Conservation (phyloP, 768 basidiomycete species). For the Rhodotorula toruloides region DNA sequence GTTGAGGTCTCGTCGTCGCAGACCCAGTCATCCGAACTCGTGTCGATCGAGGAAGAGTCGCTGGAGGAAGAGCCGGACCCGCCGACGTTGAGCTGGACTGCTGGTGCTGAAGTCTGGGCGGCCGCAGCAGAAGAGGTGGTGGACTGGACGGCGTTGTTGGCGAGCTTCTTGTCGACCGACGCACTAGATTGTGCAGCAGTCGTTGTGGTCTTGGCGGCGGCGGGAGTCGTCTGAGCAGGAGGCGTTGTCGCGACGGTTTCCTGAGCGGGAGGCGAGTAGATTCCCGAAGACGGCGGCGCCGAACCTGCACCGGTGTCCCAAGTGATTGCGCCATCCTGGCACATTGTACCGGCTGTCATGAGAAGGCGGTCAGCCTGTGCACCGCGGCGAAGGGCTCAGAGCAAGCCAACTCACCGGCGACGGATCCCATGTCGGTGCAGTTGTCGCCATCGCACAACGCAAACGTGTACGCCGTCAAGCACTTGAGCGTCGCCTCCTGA, state of each 20-base stretch:
- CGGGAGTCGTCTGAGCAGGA: background rate
- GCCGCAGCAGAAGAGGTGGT: background rate
- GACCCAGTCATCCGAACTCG: constrained; percentile 6
- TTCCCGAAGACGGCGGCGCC: background rate
- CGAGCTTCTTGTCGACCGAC: background rate
- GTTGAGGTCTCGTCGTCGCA: constrained; percentile 8
- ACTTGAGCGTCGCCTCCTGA: constrained; percentile 26
- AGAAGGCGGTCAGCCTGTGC: background rate
- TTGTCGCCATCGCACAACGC: constrained; percentile 26
- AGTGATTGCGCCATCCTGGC: constrained; percentile 32
- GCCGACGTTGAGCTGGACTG: background rate
- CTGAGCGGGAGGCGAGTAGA: background rate
- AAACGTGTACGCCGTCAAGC: constrained; percentile 19
- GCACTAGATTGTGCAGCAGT: background rate
- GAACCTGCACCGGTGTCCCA: constrained; percentile 30
- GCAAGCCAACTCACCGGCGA: constrained; percentile 17
- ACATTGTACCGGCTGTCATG: constrained; percentile 26
- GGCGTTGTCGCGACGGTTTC: background rate
- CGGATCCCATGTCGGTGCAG: constrained; percentile 35
- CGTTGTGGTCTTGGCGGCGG: background rate
- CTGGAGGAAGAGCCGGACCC: background rate
- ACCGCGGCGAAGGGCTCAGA: background rate
- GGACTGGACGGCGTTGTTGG: background rate
- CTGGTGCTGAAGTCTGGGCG: background rate
- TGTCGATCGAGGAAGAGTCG: background rate